Evolutionary conservation across 1,139 yeast species (phyloP), one percentile per base, ranked within the genome.

Genomic region (Magnusiomyces suaveolens): DNA sequence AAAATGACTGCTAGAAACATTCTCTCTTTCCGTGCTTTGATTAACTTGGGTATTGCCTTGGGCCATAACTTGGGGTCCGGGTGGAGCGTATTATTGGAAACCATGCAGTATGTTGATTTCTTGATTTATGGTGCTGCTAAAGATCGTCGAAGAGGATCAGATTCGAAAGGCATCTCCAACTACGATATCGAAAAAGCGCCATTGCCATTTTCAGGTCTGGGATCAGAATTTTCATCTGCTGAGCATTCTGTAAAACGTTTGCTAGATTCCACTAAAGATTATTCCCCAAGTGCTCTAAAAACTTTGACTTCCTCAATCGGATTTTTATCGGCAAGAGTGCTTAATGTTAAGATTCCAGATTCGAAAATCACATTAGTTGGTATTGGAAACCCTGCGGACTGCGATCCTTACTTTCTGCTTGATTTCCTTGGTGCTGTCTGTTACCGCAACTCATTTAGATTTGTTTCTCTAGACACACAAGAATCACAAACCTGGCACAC

Each of bases 21-120:
- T 2, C 75, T 83, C n/a, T 82, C 95, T 62, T 79, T 87, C 49
- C 74, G 96, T 51, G 96, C 96, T 0, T 69, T 90, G 49, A 72
- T 83, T 1, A 85, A 87, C 58, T 72, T 92, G 50, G 90, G 92
- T 0, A 76, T 83, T 1, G 85, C 96, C 0, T 69, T 90, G 29
- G 97, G 96, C 0, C 78, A 90, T 0, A 78, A 82, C 0, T 73
- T 90, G 23, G 78, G 77, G 8, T 66, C 70, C 0, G 80, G 87
- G 32, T 92, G 97, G 97, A 69, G 70, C 21, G 76, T 81, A 29
- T 70, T 88, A 14, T 74, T 88, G 66, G 75, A 79, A 12, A 78
- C 95, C 0, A 74, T 90, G 54, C 95, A 87, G 48, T 57, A 70
- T 16, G 64, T 67, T 79, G 96, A 95, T 74, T 81, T 59, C 77